Percentiles rank a stretch among this genome's conserved stretches.
Evolutionary conservation across 208 protist species (phyloP).

Genomic region (Acanthamoeba lugdunensis): DNA sequence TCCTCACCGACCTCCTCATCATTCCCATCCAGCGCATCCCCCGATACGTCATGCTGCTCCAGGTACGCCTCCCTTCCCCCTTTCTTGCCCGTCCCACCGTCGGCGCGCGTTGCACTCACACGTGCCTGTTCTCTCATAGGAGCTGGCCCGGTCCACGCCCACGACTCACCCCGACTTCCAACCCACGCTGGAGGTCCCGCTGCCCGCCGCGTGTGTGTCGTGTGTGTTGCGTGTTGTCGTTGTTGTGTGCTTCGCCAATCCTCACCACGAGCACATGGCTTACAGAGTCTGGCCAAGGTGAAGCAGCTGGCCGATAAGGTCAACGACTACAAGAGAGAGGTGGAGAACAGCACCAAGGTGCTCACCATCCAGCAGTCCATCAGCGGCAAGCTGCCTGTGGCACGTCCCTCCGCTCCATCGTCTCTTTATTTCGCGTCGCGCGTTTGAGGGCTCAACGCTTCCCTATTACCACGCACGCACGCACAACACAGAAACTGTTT

Average conservation of each 20-base stretch:
- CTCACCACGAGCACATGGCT: background rate
- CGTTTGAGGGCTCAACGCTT: background rate
- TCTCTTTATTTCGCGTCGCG: background rate
- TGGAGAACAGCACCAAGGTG: constrained; percentile 52
- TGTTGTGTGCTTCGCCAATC: background rate
- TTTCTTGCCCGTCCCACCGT: background rate
- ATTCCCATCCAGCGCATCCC: constrained; percentile 56
- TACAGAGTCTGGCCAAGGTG: constrained; percentile 52
- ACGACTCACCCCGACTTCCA: constrained; percentile 35
- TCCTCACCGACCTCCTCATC: constrained; percentile 36
- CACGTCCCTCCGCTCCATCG: background rate
- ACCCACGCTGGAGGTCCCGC: background rate
- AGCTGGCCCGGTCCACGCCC: constrained; percentile 9
- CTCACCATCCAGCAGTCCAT: constrained; percentile 64
- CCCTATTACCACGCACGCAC: background rate
- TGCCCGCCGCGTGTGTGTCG: background rate
- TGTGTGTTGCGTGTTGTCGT: background rate
- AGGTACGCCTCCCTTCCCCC: background rate
- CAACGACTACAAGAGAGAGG: constrained; percentile 54
- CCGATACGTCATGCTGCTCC: constrained; percentile 28
- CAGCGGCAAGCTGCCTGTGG: constrained; percentile 37
- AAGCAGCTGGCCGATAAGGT: constrained; percentile 54
- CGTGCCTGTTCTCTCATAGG: background rate
- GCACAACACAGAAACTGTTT: constrained; percentile 11
- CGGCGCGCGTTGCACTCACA: no score